These are phyloP conservation scores for Trichoderma harzianum DNA, from an alignment of 2,329 filamentous ascomycete genomes.

Conservation along the genomic window DNA sequence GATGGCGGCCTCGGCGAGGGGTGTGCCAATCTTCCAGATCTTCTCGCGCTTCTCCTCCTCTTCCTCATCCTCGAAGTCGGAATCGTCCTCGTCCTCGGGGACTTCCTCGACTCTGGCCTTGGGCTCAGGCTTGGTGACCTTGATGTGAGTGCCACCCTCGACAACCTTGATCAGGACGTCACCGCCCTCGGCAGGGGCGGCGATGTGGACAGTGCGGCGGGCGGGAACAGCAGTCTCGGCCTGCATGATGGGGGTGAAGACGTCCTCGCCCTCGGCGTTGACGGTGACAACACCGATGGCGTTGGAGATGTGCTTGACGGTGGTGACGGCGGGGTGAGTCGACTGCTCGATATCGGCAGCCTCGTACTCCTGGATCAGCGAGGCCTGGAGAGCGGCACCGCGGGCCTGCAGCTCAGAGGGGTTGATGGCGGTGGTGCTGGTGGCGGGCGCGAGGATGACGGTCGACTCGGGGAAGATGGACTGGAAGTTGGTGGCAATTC, in stretches of 20 bases:
- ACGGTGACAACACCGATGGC: conserved; percentile 81
- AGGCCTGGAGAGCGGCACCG: conserved; percentile 93
- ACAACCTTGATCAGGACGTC: conserved; percentile 85
- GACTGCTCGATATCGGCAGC: conserved; percentile 91
- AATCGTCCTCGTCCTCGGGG: conserved; percentile 60
- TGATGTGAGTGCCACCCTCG: conserved; percentile 88
- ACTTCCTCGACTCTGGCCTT: conserved; percentile 70
- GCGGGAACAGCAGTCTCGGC: conserved; percentile 88
- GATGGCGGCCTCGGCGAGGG: conserved; percentile 82
- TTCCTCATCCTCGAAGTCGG: conserved; percentile 65
- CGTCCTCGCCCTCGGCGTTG: conserved; percentile 56
- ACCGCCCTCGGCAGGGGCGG: conserved; percentile 74
- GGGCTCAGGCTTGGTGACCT: conserved; percentile 82
- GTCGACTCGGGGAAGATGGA: conserved; percentile 79
- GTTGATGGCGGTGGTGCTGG: conserved; percentile 75
- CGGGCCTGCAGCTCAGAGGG: conserved; percentile 85
- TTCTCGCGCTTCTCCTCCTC: conserved; percentile 86
- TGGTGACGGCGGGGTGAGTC: conserved; percentile 91
- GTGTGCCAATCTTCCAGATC: conserved; percentile 82
- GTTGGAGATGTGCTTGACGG: conserved; percentile 83
- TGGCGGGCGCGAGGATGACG: conserved; percentile 77
- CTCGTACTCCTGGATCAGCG: conserved; percentile 91
- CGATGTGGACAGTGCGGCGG: conserved; percentile 76
- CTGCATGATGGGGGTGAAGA: conserved; percentile 77
- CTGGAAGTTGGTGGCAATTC: conserved; percentile 78